Evolutionary conservation across 768 basidiomycete genomes (phyloP), one percentile per base, ranked within the genome.

Genomic region (Mycena maculata): DNA sequence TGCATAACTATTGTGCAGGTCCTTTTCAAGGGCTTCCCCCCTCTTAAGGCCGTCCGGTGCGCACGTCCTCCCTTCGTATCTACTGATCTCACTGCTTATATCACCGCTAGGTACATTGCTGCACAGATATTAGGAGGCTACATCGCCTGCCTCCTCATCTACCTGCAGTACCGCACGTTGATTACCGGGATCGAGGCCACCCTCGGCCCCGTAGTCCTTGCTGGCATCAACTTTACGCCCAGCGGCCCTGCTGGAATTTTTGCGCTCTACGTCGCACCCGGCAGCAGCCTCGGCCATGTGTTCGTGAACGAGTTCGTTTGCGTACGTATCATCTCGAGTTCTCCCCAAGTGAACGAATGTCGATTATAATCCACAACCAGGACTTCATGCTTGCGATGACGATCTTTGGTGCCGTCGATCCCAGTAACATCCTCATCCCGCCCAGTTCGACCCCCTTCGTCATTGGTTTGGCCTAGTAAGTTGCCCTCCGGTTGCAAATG

Each of bases 61-160:
- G 79, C 72, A 27, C 65, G 20, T 8, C 30, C 27, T 27, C 47
- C 15, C 10, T 5, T 38, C 5, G 27, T 31, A 3, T 30, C 58
- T 30, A 31, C 53, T 7, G 20, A 18, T 12, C 31, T 6, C 8
- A 11, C 31, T n/a, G 4, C 31, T 30, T 38, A 39, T 10, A 38
- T 20, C 20, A 27, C 6, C 4, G 2, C 11, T 49, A 91, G 90
- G 76, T 92, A 90, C 72, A 89, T 92, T 64, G 44, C 85, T 15
- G 85, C 89, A 0, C 92, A 93, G 72, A 82, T 90, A 66, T 67
- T 90, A 5, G 92, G 91, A 6, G 87, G 84, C 15, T 91, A 88
- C 68, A 75, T 92, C 67, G 91, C 88, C 0, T 86, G 85, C 60
- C 77, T 90, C 41, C 64, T 88, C 49, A 74, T 89, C 54, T 92